Evolutionary conservation across 192 early-diverging fungal genomes (phyloP), one percentile per base, ranked within the genome.

Genomic region (Geranomyces michiganensis): DNA sequence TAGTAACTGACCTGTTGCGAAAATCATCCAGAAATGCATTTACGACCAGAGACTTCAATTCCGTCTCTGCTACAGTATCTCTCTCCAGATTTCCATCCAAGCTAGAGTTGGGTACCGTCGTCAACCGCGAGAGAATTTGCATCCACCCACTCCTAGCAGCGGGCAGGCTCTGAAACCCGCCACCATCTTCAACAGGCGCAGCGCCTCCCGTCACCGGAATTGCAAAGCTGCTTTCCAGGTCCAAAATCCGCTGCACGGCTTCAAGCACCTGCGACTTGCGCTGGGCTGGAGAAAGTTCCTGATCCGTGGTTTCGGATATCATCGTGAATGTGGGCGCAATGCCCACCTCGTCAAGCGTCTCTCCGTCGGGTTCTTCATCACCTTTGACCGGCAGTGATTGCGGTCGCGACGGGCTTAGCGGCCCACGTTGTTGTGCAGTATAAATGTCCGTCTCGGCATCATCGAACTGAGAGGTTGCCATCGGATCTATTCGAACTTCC

Each of bases 1-100:
- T 19, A 9, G n/a, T 8, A 29, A 69, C 36, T 48, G 78, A 88
- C 83, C 90, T 81, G 30, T 75, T 69, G n/a, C 78, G 75, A 59
- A 93, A 89, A 59, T 90, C 84, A 41, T 79, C 71, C 59, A 91
- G 70, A 21, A 91, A 76, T 66, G 81, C 90, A 24, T 87, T 74
- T 7, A 89, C 46, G 48, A 90, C 70, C 36, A 77, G 70, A 14
- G 67, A 22, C 65, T 79, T 73, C 65, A 78, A 10, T n/a, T 78
- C 74, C 12, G 21, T 29, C n/a, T 70, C 51, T 13, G 22, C 27
- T 27, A 5, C 22, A 17, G 27, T 24, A 24, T 19, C 22, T 60
- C n/a, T 53, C 15, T 29, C 9, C 29, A 17, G 22, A 7, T 7
- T 33, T 19, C 58, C 58, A 29, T 29, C 29, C 30, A 29, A 31